These are phyloP conservation scores for Paraleonurus japonicus DNA, from an alignment of 257 asterid genomes.

Conservation along the genomic window DNA sequence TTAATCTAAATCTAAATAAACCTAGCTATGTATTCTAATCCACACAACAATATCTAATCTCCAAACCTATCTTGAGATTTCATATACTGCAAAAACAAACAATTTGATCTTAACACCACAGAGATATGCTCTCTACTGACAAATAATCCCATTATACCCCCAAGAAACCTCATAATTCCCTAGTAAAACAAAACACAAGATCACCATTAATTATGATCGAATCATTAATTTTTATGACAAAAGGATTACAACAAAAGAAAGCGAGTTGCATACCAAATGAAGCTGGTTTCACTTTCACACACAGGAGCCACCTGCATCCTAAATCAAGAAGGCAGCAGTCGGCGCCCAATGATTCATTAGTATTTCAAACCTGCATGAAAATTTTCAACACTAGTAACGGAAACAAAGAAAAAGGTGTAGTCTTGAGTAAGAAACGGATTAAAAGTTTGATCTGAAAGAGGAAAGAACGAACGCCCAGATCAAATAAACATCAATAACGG, in stretches of 20 bases:
- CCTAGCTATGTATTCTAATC: conserved; percentile 16
- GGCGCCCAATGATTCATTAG: conserved; percentile 30
- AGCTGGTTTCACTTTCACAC: conserved; percentile 40
- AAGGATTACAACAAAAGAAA: conserved; percentile 9
- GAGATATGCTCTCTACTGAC: background rate
- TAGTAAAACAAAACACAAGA: conserved; percentile 17
- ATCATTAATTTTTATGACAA: background rate
- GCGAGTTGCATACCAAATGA: conserved; percentile 46
- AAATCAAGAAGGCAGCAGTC: conserved; percentile 29
- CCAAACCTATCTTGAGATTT: conserved; percentile 17
- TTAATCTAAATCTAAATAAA: conserved; percentile 4
- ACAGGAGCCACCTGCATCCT: conserved; percentile 43
- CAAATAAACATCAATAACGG: conserved; percentile 27
- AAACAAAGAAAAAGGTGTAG: conserved; percentile 25
- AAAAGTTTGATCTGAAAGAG: conserved; percentile 34
- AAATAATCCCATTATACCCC: background rate
- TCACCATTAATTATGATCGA: conserved; percentile 22
- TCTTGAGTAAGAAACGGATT: conserved; percentile 29
- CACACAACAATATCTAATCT: conserved; percentile 1
- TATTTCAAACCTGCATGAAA: conserved; percentile 29
- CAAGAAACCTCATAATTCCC: conserved; percentile 14
- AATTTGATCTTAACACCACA: background rate
- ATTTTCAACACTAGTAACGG: conserved; percentile 31
- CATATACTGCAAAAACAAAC: conserved; percentile 1
- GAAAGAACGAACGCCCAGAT: conserved; percentile 38